Conservation (phyloP, 345 rosid species). For the Citrus inodora region DNA sequence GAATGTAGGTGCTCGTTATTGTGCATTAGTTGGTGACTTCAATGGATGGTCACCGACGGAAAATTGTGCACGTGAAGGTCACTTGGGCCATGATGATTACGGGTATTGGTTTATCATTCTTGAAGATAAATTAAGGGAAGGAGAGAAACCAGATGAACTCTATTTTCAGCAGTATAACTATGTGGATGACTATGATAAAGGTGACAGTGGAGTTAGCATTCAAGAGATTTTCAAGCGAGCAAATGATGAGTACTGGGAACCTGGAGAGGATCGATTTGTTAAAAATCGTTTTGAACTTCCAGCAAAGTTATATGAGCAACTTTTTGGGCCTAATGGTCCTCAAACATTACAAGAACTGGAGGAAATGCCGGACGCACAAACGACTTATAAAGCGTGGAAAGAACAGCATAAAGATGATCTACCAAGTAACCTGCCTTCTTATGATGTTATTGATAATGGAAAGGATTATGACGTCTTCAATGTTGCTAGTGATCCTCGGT, state of each 20-base stretch:
- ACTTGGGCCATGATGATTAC: constrained; percentile 81
- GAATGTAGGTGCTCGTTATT: constrained; percentile 84
- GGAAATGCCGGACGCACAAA: constrained; percentile 75
- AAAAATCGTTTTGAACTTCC: constrained; percentile 80
- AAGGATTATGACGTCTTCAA: constrained; percentile 71
- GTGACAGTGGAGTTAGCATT: constrained; percentile 72
- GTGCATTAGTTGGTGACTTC: constrained; percentile 84
- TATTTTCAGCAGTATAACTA: constrained; percentile 97
- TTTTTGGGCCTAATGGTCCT: constrained; percentile 95
- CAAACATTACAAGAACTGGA: constrained; percentile 77
- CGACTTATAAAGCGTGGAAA: constrained; percentile 72
- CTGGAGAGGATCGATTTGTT: constrained; percentile 82
- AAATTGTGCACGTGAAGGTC: constrained; percentile 83
- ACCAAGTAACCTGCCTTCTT: constrained; percentile 76
- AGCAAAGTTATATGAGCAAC: constrained; percentile 82
- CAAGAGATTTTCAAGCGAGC: constrained; percentile 75
- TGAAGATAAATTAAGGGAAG: constrained; percentile 87
- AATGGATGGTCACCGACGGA: constrained; percentile 93
- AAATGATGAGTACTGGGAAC: constrained; percentile 96
- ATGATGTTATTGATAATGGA: constrained; percentile 74
- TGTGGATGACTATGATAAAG: constrained; percentile 82
- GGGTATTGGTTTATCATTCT: constrained; percentile 93
- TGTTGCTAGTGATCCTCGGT: constrained; percentile 45
- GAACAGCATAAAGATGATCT: constrained; percentile 89
- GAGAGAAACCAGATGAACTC: constrained; percentile 78